Percentiles rank a stretch among this genome's conserved stretches.
Evolutionary conservation across 129 eudicot species (phyloP).

Genomic region (Pittosporum tobira): DNA sequence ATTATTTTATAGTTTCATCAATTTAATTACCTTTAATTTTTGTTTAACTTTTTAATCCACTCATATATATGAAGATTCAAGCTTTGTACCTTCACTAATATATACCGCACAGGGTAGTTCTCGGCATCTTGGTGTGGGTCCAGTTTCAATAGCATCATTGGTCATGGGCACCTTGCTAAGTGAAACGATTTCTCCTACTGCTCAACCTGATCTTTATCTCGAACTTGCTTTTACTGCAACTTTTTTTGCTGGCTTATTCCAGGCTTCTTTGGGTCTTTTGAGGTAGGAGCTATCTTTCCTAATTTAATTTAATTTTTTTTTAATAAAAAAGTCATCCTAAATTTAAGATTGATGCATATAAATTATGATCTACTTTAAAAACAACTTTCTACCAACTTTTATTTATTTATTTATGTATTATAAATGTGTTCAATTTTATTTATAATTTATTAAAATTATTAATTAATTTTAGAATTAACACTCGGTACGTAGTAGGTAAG

Average conservation of each 20-base stretch:
- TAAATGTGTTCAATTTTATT: too few relatives aligned
- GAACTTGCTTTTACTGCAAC: slow-evolving; percentile 85
- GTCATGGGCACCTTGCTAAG: slow-evolving; percentile 97
- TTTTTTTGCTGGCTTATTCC: slow-evolving; percentile 85
- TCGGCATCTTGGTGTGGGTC: slow-evolving; percentile 82
- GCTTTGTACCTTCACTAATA: slow-evolving; percentile 93
- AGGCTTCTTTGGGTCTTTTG: slow-evolving; percentile 72
- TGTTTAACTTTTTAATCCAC: not conserved
- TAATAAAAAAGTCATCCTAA: too few relatives aligned
- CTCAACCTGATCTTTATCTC: slow-evolving; percentile 60
- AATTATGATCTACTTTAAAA: not conserved
- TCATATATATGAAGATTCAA: slow-evolving; percentile 89
- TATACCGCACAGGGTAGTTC: slow-evolving; percentile 91
- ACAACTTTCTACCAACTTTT: too few relatives aligned
- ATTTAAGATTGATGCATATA: not conserved
- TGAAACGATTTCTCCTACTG: slow-evolving; percentile 49
- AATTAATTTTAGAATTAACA: too few relatives aligned
- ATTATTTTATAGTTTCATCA: too few relatives aligned
- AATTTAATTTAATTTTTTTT: too few relatives aligned
- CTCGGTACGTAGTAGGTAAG: too few relatives aligned
- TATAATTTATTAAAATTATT: too few relatives aligned
- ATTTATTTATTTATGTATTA: too few relatives aligned
- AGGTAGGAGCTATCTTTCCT: slow-evolving; percentile 30
- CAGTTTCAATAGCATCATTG: slow-evolving; percentile 94
- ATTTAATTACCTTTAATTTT: not conserved